These are phyloP conservation scores for Butyriboletus loyo DNA, from an alignment of 768 basidiomycete genomes.

Conservation along the genomic window DNA sequence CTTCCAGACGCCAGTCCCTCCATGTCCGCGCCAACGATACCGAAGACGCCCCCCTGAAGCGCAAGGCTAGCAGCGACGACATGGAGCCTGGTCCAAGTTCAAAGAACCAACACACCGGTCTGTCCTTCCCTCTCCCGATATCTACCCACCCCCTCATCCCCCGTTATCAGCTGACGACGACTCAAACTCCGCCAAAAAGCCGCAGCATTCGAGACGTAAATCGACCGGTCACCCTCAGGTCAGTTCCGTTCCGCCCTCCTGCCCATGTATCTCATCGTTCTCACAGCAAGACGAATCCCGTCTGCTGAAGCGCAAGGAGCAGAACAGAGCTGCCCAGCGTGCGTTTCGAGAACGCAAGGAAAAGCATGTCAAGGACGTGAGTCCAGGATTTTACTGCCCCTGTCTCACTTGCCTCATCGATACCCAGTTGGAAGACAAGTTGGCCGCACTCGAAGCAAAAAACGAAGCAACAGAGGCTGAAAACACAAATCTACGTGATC, in stretches of 20 bases:
- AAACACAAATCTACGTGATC: slow-evolving; percentile 87
- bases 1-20: slow-evolving; percentile 20
- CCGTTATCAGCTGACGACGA: slow-evolving; percentile 25
- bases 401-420: slow-evolving; percentile 7
- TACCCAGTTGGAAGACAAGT: slow-evolving; percentile 84
- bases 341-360: slow-evolving; percentile 98
- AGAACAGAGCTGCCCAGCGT: slow-evolving; percentile 95
- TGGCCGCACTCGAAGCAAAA: slow-evolving; percentile 81
- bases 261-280: slow-evolving; percentile 3
- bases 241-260: slow-evolving; percentile 1
- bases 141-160: not conserved
- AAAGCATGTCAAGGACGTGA: slow-evolving; percentile 93
- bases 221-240: slow-evolving; percentile 39
- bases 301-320: slow-evolving; percentile 88
- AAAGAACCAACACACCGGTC: slow-evolving; percentile 66
- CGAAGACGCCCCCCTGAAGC: slow-evolving; percentile 57
- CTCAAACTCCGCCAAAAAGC: slow-evolving; percentile 25
- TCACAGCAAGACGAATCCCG: slow-evolving; percentile 62
- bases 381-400: slow-evolving; percentile 29
- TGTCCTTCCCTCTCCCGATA: slow-evolving; percentile 22
- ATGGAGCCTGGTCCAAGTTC: slow-evolving; percentile 61
- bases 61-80: slow-evolving; percentile 71
- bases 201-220: slow-evolving; percentile 35
- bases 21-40: slow-evolving; percentile 33
- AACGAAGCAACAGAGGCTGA: slow-evolving; percentile 69